Conservation (phyloP, 768 basidiomycete species). For the Pluteus cervinus region DNA sequence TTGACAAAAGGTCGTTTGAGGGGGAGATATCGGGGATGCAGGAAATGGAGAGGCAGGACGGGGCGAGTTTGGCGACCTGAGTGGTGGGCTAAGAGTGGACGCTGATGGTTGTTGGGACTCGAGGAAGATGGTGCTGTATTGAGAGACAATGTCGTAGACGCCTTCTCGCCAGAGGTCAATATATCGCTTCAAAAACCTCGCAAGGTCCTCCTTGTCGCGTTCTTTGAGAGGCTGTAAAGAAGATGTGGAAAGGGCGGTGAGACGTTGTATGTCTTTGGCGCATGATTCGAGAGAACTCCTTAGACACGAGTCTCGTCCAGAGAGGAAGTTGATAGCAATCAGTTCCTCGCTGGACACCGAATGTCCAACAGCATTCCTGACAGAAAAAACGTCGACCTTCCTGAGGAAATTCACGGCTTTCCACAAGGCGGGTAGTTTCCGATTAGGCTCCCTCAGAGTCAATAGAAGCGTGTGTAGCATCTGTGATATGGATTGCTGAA, state of each 20-base stretch:
- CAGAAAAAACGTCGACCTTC: conserved; percentile 62
- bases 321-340: conserved; percentile 82
- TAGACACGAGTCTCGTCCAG: conserved; percentile 57
- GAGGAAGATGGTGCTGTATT: conserved; percentile 86
- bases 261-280: conserved; percentile 38
- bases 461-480: conserved; percentile 78
- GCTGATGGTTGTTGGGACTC: conserved; percentile 27
- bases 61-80: neutral
- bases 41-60: conserved; percentile 7
- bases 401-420: conserved; percentile 86
- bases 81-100: conserved; percentile 7
- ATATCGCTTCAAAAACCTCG: conserved; percentile 77
- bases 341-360: conserved; percentile 53
- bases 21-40: conserved; percentile 13
- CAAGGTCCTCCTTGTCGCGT: conserved; percentile 63
- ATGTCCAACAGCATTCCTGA: conserved; percentile 21
- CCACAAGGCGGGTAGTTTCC: conserved; percentile 84
- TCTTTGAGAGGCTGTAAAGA: conserved; percentile 39
- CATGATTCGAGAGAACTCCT: conserved; percentile 49
- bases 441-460: conserved; percentile 73
- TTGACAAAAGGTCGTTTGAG: conserved; percentile 13
- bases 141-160: conserved; percentile 87
- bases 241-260: conserved; percentile 13
- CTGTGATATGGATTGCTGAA: conserved; percentile 57
- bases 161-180: conserved; percentile 90